Evolutionary conservation across 2,329 filamentous ascomycete species (phyloP).

Genomic region (Metarhizium sp.): DNA sequence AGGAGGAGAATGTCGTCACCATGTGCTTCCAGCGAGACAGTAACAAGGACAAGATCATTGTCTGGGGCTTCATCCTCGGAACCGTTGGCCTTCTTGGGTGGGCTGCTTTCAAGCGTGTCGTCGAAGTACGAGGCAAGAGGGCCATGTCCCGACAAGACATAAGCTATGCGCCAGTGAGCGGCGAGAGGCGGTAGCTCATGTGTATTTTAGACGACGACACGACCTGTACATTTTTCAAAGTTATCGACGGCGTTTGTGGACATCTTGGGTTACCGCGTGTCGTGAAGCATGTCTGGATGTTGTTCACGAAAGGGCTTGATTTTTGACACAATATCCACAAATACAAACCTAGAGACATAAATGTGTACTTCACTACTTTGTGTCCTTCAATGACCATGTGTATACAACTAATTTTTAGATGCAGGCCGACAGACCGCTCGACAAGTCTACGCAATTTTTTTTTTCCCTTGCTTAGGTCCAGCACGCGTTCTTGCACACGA

Average conservation of each 20-base stretch:
- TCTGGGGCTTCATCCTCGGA: constrained; percentile 53
- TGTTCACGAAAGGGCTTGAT: background rate
- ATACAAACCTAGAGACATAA: background rate
- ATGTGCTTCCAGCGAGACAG: constrained; percentile 59
- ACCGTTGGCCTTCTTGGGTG: constrained; percentile 50
- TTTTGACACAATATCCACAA: background rate
- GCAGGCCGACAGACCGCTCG: background rate
- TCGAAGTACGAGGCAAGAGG: constrained; percentile 29
- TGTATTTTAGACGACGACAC: background rate
- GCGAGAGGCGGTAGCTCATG: background rate
- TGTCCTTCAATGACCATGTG: background rate
- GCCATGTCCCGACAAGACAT: constrained; percentile 18
- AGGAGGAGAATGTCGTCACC: constrained; percentile 52
- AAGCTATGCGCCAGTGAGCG: constrained; percentile 17
- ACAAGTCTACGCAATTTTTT: background rate
- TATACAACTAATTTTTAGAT: background rate
- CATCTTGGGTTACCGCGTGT: background rate
- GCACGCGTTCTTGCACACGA: background rate
- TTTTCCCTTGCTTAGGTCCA: background rate
- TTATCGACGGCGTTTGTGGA: background rate
- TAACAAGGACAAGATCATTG: constrained; percentile 57
- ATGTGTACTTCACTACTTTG: background rate
- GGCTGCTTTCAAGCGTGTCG: constrained; percentile 42
- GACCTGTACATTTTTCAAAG: background rate
- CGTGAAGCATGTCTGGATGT: background rate